These are phyloP conservation scores for Ceriops decandra DNA, from an alignment of 345 rosid species.

Conservation along the genomic window DNA sequence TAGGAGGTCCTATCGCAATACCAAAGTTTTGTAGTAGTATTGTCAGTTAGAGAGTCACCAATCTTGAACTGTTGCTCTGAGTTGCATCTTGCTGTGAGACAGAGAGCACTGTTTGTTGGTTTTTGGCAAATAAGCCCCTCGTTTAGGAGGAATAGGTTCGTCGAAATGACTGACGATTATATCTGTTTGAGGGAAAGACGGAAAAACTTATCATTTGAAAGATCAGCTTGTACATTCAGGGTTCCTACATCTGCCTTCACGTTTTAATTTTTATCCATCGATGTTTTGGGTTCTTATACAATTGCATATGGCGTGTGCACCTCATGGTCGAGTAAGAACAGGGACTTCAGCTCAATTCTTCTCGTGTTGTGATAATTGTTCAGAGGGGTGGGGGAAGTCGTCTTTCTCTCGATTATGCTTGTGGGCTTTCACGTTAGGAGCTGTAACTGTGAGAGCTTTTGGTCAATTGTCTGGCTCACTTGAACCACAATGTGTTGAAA, in stretches of 20 bases:
- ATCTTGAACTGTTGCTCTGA: constrained; percentile 1
- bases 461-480: background rate
- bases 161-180: constrained; percentile 2
- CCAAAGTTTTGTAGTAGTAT: constrained; percentile 11
- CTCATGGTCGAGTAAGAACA: too few relatives aligned
- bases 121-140: background rate
- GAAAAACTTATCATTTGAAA: constrained; percentile 1
- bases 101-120: background rate
- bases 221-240: background rate
- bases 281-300: too few relatives aligned
- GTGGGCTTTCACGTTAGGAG: background rate
- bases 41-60: background rate
- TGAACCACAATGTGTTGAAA: background rate
- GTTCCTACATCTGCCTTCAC: background rate
- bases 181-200: background rate
- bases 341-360: too few relatives aligned
- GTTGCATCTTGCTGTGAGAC: background rate
- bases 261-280: background rate
- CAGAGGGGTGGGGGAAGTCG: too few relatives aligned
- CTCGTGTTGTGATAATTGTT: too few relatives aligned
- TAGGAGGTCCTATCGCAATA: background rate
- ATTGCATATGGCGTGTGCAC: too few relatives aligned
- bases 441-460: background rate
- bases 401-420: too few relatives aligned
- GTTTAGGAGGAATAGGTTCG: constrained; percentile 4